Base-by-base conservation (phyloP, 2,329 filamentous ascomycete genomes). In the Aspergillus japonicus region DNA sequence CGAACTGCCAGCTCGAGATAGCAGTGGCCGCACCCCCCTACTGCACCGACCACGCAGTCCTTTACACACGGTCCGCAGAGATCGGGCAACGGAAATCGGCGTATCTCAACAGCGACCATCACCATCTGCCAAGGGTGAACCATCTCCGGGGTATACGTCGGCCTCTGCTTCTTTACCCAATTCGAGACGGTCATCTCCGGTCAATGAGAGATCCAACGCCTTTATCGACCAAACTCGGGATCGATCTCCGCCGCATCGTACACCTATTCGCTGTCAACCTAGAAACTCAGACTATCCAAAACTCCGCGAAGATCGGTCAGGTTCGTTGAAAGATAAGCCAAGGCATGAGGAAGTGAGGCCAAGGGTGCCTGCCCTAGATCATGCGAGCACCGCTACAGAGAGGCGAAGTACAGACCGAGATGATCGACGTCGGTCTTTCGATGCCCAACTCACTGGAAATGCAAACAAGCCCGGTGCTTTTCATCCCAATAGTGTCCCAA, bases 121-220 rank as follows among this genome's bases (percentile, higher is more conserved):
- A 54, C 82, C 81, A 26, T 86, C 84, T 44, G 80, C 79, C 33
- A 75, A 70, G 56, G 69, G 62, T 47, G 59, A 42, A 16, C 39
- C 26, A 23, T 71, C 78, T 21, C 81, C 81, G 35, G 80, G 79
- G 44, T 80, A 82, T 54, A 77, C 79, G 47, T 85, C 83, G 23
- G 82, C 80, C 23, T 75, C 81, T 58, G 82, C 81, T 44, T 88
- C 86, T 8, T 81, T 75, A 21, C 73, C 80, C 21, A 86, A 83
- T 31, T 88, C 86, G 23, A 82, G 85, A 58, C 80, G 85, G 52
- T 87, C 87, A 8, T 88, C 87, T 5, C 87, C 87, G 16, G 83
- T 78, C 26, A 73, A 81, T 16, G 86, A 85, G 64, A 80, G 83
- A 65, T 69, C 78, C 53, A 79, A 76, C 51, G 68, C 80, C 19